Percentiles rank a stretch among this genome's conserved stretches.
These are phyloP conservation scores for Cynara cardunculus DNA, from an alignment of 129 eudicot species.

Conservation along the genomic window DNA sequence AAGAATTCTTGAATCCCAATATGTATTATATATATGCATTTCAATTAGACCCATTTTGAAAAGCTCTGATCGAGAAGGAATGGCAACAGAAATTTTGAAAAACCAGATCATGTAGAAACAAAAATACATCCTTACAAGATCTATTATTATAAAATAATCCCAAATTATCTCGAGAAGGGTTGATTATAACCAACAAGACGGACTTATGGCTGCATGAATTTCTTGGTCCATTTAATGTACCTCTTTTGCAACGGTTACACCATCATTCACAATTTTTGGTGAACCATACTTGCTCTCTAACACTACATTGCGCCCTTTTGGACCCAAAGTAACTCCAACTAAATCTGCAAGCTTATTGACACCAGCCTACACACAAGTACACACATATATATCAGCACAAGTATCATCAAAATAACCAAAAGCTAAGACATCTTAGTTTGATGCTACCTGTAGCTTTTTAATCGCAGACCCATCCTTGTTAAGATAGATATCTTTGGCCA, in stretches of 20 bases:
- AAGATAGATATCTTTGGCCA: conserved; percentile 64
- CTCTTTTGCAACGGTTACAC: conserved; percentile 59
- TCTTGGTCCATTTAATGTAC: conserved; percentile 1
- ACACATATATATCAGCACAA: conserved; percentile 13
- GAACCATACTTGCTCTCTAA: conserved; percentile 59
- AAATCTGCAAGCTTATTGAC: conserved; percentile 49
- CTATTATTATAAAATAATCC: neutral
- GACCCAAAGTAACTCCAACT: conserved; percentile 50
- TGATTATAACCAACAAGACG: neutral
- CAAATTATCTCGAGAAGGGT: neutral
- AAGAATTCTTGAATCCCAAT: neutral
- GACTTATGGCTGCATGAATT: neutral
- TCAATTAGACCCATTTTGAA: neutral
- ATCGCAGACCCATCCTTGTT: conserved; percentile 76
- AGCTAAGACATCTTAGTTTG: neutral
- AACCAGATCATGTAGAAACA: neutral
- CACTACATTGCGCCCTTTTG: conserved; percentile 66
- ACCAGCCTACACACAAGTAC: conserved; percentile 24
- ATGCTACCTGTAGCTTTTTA: conserved; percentile 63
- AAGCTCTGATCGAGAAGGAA: neutral
- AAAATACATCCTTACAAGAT: neutral
- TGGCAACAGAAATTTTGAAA: neutral
- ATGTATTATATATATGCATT: neutral
- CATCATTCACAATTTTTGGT: conserved; percentile 58
- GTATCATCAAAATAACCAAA: neutral